These are phyloP conservation scores for Chenopodium suecicum DNA, from an alignment of 148 eudicot genomes.

Conservation along the genomic window DNA sequence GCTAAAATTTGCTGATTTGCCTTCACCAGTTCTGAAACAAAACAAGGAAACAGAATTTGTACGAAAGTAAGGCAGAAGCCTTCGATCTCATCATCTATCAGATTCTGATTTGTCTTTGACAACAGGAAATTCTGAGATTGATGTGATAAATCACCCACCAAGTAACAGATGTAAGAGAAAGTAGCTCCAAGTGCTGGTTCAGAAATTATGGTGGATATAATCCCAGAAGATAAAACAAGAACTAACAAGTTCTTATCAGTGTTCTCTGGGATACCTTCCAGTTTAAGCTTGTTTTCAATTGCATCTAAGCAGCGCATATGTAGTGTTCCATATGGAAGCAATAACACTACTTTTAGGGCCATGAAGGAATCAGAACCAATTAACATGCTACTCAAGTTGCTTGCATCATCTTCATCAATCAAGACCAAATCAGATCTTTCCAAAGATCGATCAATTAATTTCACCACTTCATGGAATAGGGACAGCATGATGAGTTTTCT, in stretches of 20 bases:
- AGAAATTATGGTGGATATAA: slow-evolving; percentile 51
- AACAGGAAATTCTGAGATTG: slow-evolving; percentile 53
- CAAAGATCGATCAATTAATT: slow-evolving; percentile 54
- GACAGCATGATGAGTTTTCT: slow-evolving; percentile 46
- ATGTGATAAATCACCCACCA: slow-evolving; percentile 74
- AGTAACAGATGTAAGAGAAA: slow-evolving; percentile 65
- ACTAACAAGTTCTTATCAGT: slow-evolving; percentile 49
- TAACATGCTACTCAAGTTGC: slow-evolving; percentile 36
- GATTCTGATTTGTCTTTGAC: slow-evolving; percentile 25
- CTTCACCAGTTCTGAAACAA: slow-evolving; percentile 72
- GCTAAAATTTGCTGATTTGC: slow-evolving; percentile 76
- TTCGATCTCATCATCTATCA: slow-evolving; percentile 23
- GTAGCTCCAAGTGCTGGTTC: slow-evolving; percentile 58
- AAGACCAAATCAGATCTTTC: slow-evolving; percentile 40
- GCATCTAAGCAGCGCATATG: slow-evolving; percentile 64
- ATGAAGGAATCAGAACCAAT: slow-evolving; percentile 53
- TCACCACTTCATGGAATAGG: slow-evolving; percentile 39
- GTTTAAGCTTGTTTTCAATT: slow-evolving; percentile 71
- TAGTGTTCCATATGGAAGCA: slow-evolving; percentile 64
- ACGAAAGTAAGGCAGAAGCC: slow-evolving; percentile 40
- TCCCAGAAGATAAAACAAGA: slow-evolving; percentile 67
- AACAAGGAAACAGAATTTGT: slow-evolving; percentile 59
- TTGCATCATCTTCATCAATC: slow-evolving; percentile 57
- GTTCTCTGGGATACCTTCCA: slow-evolving; percentile 48
- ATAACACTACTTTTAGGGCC: slow-evolving; percentile 57